Percentiles rank a stretch among this genome's conserved stretches.
phyloP scores from a whole-genome alignment of 2,329 filamentous ascomycete species.

The Exserohilum turcica region DNA sequence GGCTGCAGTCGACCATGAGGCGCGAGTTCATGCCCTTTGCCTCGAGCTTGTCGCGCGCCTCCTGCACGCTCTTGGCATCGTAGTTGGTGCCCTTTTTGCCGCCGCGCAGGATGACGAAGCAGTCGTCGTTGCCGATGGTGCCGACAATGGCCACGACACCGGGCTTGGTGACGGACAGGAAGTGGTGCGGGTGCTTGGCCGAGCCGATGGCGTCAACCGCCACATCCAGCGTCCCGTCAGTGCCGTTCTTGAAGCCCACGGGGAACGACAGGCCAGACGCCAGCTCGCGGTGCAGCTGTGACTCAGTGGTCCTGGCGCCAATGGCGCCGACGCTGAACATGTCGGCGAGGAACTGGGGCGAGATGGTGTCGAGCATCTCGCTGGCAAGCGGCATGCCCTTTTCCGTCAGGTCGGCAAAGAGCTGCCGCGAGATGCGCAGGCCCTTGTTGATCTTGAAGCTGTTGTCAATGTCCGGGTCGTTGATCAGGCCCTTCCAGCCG shows the following conservation, averaged over 20 bases:
- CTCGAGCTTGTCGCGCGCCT: constrained; percentile 77
- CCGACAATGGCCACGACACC: constrained; percentile 94
- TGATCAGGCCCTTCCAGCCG: constrained; percentile 98
- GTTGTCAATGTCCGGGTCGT: constrained; percentile 97
- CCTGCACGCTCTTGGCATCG: constrained; percentile 80
- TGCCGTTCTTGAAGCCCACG: constrained; percentile 99
- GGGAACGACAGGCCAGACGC: constrained; percentile 95
- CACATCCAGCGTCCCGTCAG: constrained; percentile 85
- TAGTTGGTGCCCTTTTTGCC: constrained; percentile 95
- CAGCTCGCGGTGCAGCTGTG: constrained; percentile 91
- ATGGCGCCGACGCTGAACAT: constrained; percentile 89
- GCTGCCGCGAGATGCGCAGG: constrained; percentile 79
- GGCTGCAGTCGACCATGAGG: constrained; percentile 97
- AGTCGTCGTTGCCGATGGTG: constrained; percentile 93
- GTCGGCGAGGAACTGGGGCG: constrained; percentile 94
- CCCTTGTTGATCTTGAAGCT: constrained; percentile 99
- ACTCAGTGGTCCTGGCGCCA: constrained; percentile 95
- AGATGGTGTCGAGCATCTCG: constrained; percentile 98
- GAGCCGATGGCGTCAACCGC: constrained; percentile 96
- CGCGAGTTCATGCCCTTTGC: constrained; percentile 75
- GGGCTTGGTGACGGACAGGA: constrained; percentile 95
- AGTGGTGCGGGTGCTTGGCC: constrained; percentile 90
- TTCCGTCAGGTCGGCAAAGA: constrained; percentile 90
- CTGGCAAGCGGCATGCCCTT: constrained; percentile 95
- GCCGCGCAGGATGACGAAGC: constrained; percentile 93